Base-by-base conservation (phyloP, 345 rosid species). In the Sisymbrium altissimum region DNA sequence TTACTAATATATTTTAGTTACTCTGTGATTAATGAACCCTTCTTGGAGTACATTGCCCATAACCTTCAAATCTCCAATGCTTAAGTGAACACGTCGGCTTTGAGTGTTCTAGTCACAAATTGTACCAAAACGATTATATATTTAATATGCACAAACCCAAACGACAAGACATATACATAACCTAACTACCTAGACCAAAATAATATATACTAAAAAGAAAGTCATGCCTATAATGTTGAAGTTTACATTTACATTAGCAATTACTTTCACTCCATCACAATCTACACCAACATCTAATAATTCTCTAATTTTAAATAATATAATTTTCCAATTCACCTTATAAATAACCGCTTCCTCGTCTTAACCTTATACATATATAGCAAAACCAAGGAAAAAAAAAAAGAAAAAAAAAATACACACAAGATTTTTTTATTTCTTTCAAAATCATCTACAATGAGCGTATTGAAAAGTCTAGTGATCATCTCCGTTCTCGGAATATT, bases 211-310 rank as follows among this genome's bases (percentile, higher is more conserved):
- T 19, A 6, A 4, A 0, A 19, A 15, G 58, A 12, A 50, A 15
- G 38, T 77, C 73, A 12, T 15, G 41, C 73, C 73, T 7, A 71
- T 71, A 50, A 49, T 58, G 39, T 65, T 58, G 63, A 64, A 52
- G 4, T 49, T 50, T 41, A 50, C 66, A 65, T 66, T 59, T 38
- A 5, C 39, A 29, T 44, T 27, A 6, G 54, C 30, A 64, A 53
- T 70, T 56, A 39, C 55, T 70, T 64, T 39, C 80, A 71, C 80
- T 71, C 72, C 46, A 77, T 56, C 71, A 64, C 71, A 76, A 57
- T 49, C 33, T 32, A 36, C 52, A 77, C 72, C 72, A 48, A 65
- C 76, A 65, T 21, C 67, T 58, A 77, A 41, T 75, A 68, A 10
- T 32, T 64, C 45, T 45, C 49, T 19, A 56, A 21, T 18, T 64